These are phyloP conservation scores for Abortiporus biennis DNA, from an alignment of 1,284 basidiomycete species.

Conservation along the genomic window DNA sequence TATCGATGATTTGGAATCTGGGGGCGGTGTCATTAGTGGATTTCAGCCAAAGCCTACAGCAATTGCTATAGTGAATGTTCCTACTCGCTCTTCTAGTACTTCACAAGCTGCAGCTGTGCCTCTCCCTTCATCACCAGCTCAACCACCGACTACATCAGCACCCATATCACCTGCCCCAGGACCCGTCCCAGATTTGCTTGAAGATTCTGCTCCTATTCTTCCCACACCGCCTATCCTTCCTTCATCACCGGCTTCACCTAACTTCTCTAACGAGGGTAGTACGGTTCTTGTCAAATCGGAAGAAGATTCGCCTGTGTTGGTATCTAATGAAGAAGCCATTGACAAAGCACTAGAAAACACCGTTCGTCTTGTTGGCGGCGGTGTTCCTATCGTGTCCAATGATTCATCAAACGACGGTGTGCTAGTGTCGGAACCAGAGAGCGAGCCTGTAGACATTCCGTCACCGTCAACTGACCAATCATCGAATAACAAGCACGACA, in stretches of 20 bases:
- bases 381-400: background rate
- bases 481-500: slow-evolving; percentile 34
- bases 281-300: background rate
- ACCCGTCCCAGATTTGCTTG: slow-evolving; percentile 9
- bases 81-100: background rate
- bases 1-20: slow-evolving; percentile 48
- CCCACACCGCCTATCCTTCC: slow-evolving; percentile 5
- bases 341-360: slow-evolving; percentile 2
- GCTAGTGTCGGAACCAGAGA: slow-evolving; percentile 1
- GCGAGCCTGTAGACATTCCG: background rate
- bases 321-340: slow-evolving; percentile 6
- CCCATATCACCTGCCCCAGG: slow-evolving; percentile 11
- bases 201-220: slow-evolving; percentile 6
- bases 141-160: background rate
- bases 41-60: slow-evolving; percentile 7
- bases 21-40: slow-evolving; percentile 41
- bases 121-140: slow-evolving; percentile 5
- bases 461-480: too few relatives aligned
- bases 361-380: slow-evolving; percentile 6
- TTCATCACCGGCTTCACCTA: background rate
- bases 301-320: slow-evolving; percentile 14
- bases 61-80: background rate
- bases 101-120: slow-evolving; percentile 1
- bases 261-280: background rate
- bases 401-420: background rate